Base-by-base conservation (phyloP, 371 early-diverging fungal genomes). In the Phascolomyces articulosus region DNA sequence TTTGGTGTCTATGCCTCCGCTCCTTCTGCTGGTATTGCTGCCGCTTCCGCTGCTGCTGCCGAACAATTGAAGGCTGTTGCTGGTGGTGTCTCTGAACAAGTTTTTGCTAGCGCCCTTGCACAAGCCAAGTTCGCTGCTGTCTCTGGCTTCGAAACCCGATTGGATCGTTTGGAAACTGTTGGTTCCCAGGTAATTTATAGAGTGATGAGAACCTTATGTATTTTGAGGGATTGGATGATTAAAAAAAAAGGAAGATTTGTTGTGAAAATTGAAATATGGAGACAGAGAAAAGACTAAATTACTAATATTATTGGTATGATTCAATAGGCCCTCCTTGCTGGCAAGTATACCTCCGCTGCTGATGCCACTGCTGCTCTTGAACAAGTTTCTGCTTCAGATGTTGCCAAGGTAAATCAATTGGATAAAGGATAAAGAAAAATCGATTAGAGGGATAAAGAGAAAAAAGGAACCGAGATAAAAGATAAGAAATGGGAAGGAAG, bases 1-100 rank as follows among this genome's bases (percentile, higher is more conserved):
- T 90, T 97, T 70, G 98, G 96, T 67, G 77, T 97, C 64, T 80
- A 90, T 60, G 86, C 90, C 31, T 79, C 88, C 48, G 87, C 91
- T 48, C 86, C 91, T 31, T 69, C 83, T 40, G 68, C 84, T 49
- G 75, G 90, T 31, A 83, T 92, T 64, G 63, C 70, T 44, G 80
- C 79, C 41, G 85, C 90, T 60, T 80, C 89, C 62, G 72, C 88
- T 59, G 87, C 93, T 53, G 90, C 90, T 40, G 89, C 84, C 54
- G 80, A 91, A 48, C 87, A 94, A 80, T 75, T 81, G 65, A 85
- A 89, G 74, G 84, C 89, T 58, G 85, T 85, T 27, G 73, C 84
- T 61, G 73, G 74, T 65, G 70, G 82, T 31, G 64, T 90, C 40
- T 80, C 87, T 61, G 87, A 79, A 38, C 90, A 88, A 4, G 91